A percentile compares a stretch with the other conserved stretches of the same genome.
These are phyloP conservation scores for Lichtheimia hyalospora DNA, from an alignment of 371 early-diverging fungal species.

Conservation along the genomic window DNA sequence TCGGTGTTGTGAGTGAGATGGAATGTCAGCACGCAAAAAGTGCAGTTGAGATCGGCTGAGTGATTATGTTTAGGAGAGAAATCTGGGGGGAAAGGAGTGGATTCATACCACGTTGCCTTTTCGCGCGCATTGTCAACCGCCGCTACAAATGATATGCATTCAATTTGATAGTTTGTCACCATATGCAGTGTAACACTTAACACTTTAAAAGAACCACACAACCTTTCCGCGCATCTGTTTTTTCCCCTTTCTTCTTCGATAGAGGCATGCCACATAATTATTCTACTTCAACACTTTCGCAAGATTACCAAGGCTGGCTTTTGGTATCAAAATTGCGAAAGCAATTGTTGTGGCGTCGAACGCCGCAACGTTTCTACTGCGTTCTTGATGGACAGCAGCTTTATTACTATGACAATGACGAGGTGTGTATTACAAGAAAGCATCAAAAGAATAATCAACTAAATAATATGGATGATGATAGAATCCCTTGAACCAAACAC, in stretches of 20 bases:
- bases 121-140: no score
- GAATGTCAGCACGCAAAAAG: no score
- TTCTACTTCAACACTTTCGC: conserved; percentile 5
- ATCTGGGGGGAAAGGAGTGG: no score
- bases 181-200: conserved; percentile 5
- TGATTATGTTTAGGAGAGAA: no score
- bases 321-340: conserved; percentile 8
- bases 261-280: not conserved
- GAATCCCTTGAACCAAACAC: not conserved
- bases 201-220: not conserved
- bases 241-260: conserved; percentile 1
- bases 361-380: conserved; percentile 13
- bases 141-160: no score
- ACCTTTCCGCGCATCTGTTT: not conserved
- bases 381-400: conserved; percentile 17
- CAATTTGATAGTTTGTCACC: no score
- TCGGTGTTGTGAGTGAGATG: no score
- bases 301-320: conserved; percentile 10
- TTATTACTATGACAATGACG: conserved; percentile 12
- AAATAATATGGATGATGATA: not conserved
- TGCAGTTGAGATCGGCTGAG: no score
- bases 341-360: conserved; percentile 3
- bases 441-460: not conserved
- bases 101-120: no score
- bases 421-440: conserved; percentile 6